Evolutionary conservation across 352 stramenopile species (phyloP).

Genomic region (Pythium insidiosum): DNA sequence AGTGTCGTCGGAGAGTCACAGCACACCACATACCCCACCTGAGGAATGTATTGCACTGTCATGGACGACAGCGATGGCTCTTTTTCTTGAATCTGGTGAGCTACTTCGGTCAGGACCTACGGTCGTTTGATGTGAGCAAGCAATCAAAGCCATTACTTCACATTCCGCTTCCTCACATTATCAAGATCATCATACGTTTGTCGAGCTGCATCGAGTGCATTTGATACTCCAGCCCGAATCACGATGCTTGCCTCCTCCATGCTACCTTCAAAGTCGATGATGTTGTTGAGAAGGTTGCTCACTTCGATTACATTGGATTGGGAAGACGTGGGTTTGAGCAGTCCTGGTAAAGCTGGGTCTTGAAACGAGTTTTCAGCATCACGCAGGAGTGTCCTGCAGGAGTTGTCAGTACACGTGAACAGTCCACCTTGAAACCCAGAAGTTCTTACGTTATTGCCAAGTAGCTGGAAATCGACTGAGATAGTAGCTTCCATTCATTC

Average conservation of each 20-base stretch:
- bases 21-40: constrained; percentile 83
- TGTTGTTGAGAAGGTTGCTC: constrained; percentile 73
- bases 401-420: constrained; percentile 9
- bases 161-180: constrained; percentile 60
- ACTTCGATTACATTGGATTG: constrained; percentile 39
- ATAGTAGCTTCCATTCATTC: background rate
- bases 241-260: constrained; percentile 44
- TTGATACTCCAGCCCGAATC: constrained; percentile 66
- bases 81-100: constrained; percentile 71
- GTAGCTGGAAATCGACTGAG: constrained; percentile 24
- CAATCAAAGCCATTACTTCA: background rate
- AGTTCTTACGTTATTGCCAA: constrained; percentile 42
- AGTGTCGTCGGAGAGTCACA: constrained; percentile 60
- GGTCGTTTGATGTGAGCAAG: background rate
- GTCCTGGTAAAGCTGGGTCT: no score
- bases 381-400: constrained; percentile 7
- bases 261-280: constrained; percentile 81
- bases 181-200: constrained; percentile 77
- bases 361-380: no score
- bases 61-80: constrained; percentile 66
- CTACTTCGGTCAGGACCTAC: constrained; percentile 77
- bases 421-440: constrained; percentile 21
- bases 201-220: constrained; percentile 55
- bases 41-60: constrained; percentile 81
- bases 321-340: no score